phyloP scores from a whole-genome alignment of 331 rosid genomes.

The Telfairia occidentalis region DNA sequence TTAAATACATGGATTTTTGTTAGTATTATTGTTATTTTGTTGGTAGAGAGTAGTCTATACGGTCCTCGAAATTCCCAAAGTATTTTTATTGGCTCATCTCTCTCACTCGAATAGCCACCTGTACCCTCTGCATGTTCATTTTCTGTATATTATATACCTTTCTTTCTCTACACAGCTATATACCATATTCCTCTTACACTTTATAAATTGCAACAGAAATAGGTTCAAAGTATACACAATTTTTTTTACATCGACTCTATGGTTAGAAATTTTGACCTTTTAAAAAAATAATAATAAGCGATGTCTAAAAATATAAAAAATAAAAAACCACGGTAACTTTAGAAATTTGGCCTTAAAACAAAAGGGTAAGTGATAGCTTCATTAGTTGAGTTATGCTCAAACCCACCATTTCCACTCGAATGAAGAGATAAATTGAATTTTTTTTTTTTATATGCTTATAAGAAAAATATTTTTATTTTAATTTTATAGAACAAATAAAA shows the following conservation, averaged over 20 bases:
- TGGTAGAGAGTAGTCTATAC: neutral
- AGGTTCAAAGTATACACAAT: neutral
- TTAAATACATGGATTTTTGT: neutral
- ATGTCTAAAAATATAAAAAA: too few relatives aligned
- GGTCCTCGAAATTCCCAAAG: neutral
- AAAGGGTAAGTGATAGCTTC: too few relatives aligned
- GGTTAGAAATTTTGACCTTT: too few relatives aligned
- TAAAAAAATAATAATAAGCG: too few relatives aligned
- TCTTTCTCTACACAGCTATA: neutral
- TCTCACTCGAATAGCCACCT: neutral
- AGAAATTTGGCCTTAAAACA: too few relatives aligned
- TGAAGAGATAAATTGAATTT: too few relatives aligned
- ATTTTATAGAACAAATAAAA: too few relatives aligned
- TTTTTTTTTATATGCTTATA: too few relatives aligned
- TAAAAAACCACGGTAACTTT: too few relatives aligned
- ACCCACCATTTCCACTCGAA: too few relatives aligned
- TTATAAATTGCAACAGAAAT: neutral
- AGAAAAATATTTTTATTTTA: too few relatives aligned
- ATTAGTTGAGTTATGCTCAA: too few relatives aligned
- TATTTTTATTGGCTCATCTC: neutral
- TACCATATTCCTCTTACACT: neutral
- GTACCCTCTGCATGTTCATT: neutral
- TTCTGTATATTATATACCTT: neutral
- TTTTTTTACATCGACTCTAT: neutral
- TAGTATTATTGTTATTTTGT: neutral